phyloP scores from a whole-genome alignment of 1,284 basidiomycete species.

The Blastosporella zonata region DNA sequence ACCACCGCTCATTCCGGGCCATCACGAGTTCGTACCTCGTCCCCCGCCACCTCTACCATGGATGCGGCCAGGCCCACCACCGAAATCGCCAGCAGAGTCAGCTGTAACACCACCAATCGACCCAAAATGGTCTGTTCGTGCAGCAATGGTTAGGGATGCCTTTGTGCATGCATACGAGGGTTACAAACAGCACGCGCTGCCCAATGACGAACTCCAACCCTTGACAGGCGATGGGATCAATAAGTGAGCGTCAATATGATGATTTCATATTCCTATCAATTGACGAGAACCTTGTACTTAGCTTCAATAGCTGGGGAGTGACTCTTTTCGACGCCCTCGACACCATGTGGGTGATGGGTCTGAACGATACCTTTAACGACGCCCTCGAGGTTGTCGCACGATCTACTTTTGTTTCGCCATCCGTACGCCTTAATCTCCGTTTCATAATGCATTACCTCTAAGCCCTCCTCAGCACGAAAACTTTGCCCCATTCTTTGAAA shows the following conservation, averaged over 20 bases:
- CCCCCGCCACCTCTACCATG: conserved; percentile 11
- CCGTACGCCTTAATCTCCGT: conserved; percentile 39
- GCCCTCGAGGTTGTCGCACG: conserved; percentile 58
- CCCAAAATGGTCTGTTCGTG: conserved; percentile 24
- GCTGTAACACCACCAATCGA: not conserved
- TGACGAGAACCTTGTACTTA: conserved; percentile 24
- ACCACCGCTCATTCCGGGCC: conserved; percentile 3
- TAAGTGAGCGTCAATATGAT: conserved; percentile 27
- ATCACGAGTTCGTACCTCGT: not conserved
- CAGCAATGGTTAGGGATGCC: conserved; percentile 48
- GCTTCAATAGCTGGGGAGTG: conserved; percentile 76
- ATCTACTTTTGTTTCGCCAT: conserved; percentile 49
- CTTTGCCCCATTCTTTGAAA: conserved; percentile 70
- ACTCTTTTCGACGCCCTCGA: conserved; percentile 74
- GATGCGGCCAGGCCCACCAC: not conserved
- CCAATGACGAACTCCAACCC: conserved; percentile 59
- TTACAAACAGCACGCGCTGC: conserved; percentile 51
- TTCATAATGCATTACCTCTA: conserved; percentile 41
- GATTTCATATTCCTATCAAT: not conserved
- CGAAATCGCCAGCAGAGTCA: not conserved
- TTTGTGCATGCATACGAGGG: conserved; percentile 60
- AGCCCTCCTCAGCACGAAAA: conserved; percentile 17
- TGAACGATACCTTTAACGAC: conserved; percentile 59
- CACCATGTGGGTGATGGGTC: conserved; percentile 61
- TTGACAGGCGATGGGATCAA: conserved; percentile 38